These are phyloP conservation scores for Ganoderma boninense DNA, from an alignment of 1,284 basidiomycete species.

Conservation along the genomic window DNA sequence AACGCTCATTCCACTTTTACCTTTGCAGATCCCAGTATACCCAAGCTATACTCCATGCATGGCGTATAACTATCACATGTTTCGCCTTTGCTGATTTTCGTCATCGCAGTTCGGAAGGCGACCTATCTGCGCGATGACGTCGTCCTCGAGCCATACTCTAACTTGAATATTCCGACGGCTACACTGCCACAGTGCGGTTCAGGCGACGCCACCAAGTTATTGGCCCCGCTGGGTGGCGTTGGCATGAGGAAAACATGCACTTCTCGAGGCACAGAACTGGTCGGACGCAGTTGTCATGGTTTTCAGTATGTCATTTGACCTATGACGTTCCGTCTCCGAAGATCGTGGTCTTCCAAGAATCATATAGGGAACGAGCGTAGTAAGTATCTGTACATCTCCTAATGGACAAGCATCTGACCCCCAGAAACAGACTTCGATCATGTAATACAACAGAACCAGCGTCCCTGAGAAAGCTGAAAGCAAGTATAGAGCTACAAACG, in stretches of 20 bases:
- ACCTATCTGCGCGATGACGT: neutral
- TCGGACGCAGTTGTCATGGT: neutral
- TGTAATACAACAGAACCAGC: neutral
- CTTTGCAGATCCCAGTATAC: too few species aligned
- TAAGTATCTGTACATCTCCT: neutral
- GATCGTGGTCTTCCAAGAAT: neutral
- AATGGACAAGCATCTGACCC: neutral
- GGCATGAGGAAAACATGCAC: neutral
- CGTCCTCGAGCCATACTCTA: neutral
- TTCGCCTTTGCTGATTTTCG: neutral
- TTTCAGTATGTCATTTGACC: neutral
- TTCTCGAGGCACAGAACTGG: neutral
- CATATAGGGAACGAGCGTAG: neutral
- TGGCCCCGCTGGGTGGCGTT: too few species aligned
- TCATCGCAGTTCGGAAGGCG: neutral
- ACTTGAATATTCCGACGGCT: neutral
- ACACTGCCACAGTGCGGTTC: neutral
- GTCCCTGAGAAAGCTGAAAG: neutral
- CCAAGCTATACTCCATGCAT: neutral
- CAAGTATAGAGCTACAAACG: constrained; percentile 3
- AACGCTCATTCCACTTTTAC: too few species aligned
- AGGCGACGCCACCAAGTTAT: neutral
- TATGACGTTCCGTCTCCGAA: neutral
- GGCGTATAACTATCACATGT: neutral
- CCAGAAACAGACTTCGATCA: neutral